These are phyloP conservation scores for Bacidia rubella DNA, from an alignment of 495 filamentous ascomycete genomes.

Conservation along the genomic window DNA sequence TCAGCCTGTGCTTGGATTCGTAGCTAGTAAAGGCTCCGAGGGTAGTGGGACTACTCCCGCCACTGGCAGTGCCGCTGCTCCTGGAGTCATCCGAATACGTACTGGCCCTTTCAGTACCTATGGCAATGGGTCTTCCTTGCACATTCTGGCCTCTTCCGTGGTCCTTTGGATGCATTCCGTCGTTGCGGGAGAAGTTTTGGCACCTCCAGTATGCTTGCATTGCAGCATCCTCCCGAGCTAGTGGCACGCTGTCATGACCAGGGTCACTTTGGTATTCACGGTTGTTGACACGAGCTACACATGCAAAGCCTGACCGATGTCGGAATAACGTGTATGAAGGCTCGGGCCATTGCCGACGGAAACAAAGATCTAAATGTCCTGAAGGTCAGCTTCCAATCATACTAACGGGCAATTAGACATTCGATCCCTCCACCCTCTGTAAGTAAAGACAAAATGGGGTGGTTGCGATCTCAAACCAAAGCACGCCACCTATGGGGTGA, in stretches of 20 bases:
- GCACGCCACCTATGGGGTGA: background rate
- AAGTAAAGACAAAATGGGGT: background rate
- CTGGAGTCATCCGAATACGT: constrained; percentile 32
- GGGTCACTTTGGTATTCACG: constrained; percentile 89
- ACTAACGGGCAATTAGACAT: background rate
- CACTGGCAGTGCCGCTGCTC: constrained; percentile 39
- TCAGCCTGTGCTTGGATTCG: constrained; percentile 6
- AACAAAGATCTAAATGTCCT: constrained; percentile 66
- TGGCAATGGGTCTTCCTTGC: constrained; percentile 72
- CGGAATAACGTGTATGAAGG: constrained; percentile 76
- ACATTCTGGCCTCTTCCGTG: constrained; percentile 49
- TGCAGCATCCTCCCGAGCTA: constrained; percentile 88
- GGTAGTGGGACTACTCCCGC: constrained; percentile 44
- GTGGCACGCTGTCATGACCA: constrained; percentile 61
- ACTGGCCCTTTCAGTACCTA: constrained; percentile 45
- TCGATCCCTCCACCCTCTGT: background rate
- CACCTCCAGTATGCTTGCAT: constrained; percentile 97
- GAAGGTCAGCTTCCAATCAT: constrained; percentile 8
- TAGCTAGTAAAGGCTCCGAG: constrained; percentile 24
- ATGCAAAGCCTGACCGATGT: constrained; percentile 58
- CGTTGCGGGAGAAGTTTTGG: constrained; percentile 96
- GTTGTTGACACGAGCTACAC: constrained; percentile 90
- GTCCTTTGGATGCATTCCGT: constrained; percentile 72
- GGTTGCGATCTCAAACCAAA: background rate
- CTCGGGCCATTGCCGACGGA: constrained; percentile 88